phyloP scores from a whole-genome alignment of 257 asterid species.

The Solanum bulbocastanum region DNA sequence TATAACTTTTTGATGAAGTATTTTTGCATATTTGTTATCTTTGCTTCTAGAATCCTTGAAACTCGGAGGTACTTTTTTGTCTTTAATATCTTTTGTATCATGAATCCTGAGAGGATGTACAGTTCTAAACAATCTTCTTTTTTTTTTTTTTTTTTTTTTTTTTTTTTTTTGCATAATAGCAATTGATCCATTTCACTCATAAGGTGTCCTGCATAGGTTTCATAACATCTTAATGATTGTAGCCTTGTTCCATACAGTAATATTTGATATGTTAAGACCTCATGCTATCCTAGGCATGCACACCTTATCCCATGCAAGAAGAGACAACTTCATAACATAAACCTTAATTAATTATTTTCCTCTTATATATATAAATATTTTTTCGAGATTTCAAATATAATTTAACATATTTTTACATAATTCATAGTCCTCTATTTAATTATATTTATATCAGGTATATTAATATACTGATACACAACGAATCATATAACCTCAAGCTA shows the following conservation, averaged over 20 bases:
- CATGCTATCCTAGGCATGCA: not conserved
- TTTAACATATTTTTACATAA: not conserved
- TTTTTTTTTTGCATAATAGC: not conserved
- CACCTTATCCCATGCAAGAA: not conserved
- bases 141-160: no score
- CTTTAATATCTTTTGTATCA: no score
- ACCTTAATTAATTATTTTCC: not conserved
- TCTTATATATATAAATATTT: not conserved
- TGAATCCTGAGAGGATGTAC: not conserved
- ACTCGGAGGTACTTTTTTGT: no score
- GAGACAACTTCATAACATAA: not conserved
- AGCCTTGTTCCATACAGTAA: not conserved
- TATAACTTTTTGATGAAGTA: no score
- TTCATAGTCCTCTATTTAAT: not conserved
- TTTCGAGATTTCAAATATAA: not conserved
- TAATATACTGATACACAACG: not conserved
- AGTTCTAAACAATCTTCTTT: no score
- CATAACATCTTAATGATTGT: not conserved
- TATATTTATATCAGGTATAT: not conserved
- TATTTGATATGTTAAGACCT: not conserved
- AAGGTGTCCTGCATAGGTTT: not conserved
- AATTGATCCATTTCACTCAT: no score
- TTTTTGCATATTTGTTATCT: not conserved
- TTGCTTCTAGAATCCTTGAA: not conserved
- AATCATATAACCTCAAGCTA: not conserved